A percentile compares a stretch with the other conserved stretches of the same genome.
These are phyloP conservation scores for Wolfiporia cocos DNA, from an alignment of 1,284 basidiomycete species.

Conservation along the genomic window DNA sequence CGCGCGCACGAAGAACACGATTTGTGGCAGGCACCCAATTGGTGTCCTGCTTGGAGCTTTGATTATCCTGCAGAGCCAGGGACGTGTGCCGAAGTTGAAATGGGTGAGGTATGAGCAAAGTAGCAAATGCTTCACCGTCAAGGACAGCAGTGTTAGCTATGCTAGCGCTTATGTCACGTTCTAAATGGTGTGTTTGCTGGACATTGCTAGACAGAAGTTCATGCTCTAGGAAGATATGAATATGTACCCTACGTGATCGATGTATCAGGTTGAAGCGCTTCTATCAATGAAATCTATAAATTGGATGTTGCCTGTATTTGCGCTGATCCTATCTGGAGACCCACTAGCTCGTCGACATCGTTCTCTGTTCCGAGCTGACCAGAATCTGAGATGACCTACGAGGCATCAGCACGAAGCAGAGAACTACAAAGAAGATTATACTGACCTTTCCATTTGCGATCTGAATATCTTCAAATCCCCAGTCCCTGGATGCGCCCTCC, in stretches of 20 bases:
- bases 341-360: conserved; percentile 49
- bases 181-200: conserved; percentile 12
- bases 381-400: conserved; percentile 56
- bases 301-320: too few species aligned
- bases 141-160: conserved; percentile 93
- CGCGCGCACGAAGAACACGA: conserved; percentile 85
- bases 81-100: conserved; percentile 40
- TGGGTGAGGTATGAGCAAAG: conserved; percentile 96
- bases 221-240: background rate
- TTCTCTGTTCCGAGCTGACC: conserved; percentile 57
- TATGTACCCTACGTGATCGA: too few species aligned
- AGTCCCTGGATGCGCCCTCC: conserved; percentile 61
- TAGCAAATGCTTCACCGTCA: conserved; percentile 59
- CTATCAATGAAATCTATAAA: too few species aligned
- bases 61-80: conserved; percentile 48
- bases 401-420: background rate
- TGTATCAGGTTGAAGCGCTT: too few species aligned
- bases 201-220: background rate
- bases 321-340: too few species aligned
- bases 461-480: conserved; percentile 74
- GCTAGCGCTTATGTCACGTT: conserved; percentile 80
- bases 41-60: conserved; percentile 85
- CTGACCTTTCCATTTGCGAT: conserved; percentile 42
- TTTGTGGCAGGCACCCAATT: conserved; percentile 95
- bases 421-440: background rate